phyloP scores from a whole-genome alignment of 352 stramenopile genomes.

The Pythium pectinolyticum region DNA sequence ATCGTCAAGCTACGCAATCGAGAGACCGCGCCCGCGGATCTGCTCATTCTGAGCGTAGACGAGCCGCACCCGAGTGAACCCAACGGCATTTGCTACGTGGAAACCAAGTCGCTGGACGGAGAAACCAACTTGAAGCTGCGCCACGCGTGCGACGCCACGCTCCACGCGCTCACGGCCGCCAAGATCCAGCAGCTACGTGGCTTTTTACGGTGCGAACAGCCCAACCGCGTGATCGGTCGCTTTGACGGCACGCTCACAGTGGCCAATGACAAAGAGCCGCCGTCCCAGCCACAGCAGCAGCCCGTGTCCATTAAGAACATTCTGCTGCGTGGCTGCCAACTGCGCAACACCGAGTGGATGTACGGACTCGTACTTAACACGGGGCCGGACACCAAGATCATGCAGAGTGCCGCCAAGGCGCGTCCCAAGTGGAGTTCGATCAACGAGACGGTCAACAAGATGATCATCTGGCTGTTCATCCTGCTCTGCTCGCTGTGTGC shows the following conservation, averaged over 20 bases:
- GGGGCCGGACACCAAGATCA: constrained; percentile 81
- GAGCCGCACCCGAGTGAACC: constrained; percentile 65
- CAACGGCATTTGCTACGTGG: constrained; percentile 86
- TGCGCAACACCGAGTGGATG: constrained; percentile 90
- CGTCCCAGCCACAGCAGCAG: constrained; percentile 39
- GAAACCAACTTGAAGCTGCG: constrained; percentile 93
- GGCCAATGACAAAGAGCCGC: constrained; percentile 23
- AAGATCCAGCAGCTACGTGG: constrained; percentile 45
- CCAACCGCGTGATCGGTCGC: constrained; percentile 77
- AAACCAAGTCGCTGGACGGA: constrained; percentile 92
- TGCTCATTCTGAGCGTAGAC: constrained; percentile 79
- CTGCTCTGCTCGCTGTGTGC: constrained; percentile 60
- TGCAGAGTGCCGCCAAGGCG: constrained; percentile 65
- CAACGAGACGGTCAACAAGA: constrained; percentile 76
- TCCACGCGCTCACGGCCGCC: constrained; percentile 38
- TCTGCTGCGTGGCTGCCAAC: constrained; percentile 79
- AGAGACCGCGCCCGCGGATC: constrained; percentile 77
- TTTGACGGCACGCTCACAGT: constrained; percentile 73
- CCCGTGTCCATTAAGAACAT: constrained; percentile 86
- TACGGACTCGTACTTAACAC: constrained; percentile 90
- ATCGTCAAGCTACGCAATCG: constrained; percentile 82
- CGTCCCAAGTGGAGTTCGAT: constrained; percentile 82
- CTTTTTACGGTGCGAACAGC: constrained; percentile 66
- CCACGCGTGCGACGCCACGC: constrained; percentile 60
- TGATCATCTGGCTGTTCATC: constrained; percentile 79